A percentile compares a stretch with the other conserved stretches of the same genome.
Evolutionary conservation across 805 yeast genomes (phyloP).

Genomic region (Blastobotrys terrestris): DNA sequence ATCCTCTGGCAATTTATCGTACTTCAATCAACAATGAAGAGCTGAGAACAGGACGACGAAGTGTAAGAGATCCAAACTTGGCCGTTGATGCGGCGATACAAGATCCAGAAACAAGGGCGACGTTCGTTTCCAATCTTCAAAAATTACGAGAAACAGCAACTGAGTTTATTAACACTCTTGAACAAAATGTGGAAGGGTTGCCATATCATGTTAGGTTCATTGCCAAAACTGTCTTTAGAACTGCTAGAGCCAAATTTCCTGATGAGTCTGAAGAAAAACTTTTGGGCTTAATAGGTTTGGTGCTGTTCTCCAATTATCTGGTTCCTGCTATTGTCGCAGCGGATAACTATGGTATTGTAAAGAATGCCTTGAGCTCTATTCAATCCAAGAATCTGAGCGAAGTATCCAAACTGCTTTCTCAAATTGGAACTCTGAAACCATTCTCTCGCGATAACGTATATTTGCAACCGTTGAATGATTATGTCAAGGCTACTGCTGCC

Average conservation of each 20-base stretch:
- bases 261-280: conserved; percentile 43
- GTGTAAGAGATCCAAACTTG: conserved; percentile 35
- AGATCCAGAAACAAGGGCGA: conserved; percentile 62
- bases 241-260: conserved; percentile 17
- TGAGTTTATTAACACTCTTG: conserved; percentile 50
- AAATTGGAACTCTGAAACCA: conserved; percentile 60
- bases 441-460: conserved; percentile 58
- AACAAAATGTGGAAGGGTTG: conserved; percentile 36
- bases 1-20: conserved; percentile 48
- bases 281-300: conserved; percentile 60
- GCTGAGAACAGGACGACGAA: conserved; percentile 28
- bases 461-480: conserved; percentile 75
- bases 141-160: conserved; percentile 64
- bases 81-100: conserved; percentile 69
- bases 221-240: conserved; percentile 39
- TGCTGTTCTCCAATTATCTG: conserved; percentile 32
- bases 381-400: conserved; percentile 48
- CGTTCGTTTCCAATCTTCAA: conserved; percentile 70
- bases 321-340: conserved; percentile 35
- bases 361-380: conserved; percentile 30
- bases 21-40: conserved; percentile 28
- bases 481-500: conserved; percentile 46
- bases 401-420: conserved; percentile 54
- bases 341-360: conserved; percentile 45
- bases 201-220: conserved; percentile 55